These are phyloP conservation scores for Pleodorina starrii DNA, from an alignment of 139 green algal genomes.

Conservation along the genomic window DNA sequence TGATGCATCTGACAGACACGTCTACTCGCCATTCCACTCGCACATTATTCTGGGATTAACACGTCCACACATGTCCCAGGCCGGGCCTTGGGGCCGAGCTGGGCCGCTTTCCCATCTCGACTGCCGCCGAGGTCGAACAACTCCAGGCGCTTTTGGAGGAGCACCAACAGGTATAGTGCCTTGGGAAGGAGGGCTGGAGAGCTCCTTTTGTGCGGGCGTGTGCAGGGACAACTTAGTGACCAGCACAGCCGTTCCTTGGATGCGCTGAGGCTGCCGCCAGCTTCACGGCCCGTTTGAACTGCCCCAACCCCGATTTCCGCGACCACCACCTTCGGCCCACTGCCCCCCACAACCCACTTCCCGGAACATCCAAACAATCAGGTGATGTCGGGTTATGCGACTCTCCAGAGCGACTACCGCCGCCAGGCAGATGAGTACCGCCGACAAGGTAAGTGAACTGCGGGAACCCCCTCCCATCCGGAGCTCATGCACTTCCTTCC, in stretches of 20 bases:
- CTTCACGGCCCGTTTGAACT: neutral
- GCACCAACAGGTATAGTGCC: slow-evolving; percentile 7
- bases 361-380: no score
- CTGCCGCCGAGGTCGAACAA: neutral
- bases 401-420: neutral
- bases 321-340: neutral
- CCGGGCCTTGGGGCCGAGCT: slow-evolving; percentile 28
- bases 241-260: no score
- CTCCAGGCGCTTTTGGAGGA: neutral
- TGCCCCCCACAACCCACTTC: no score
- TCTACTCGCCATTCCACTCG: no score
- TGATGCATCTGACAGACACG: no score
- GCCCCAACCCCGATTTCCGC: neutral
- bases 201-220: no score
- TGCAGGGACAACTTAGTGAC: no score
- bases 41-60: no score
- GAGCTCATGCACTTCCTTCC: no score
- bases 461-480: neutral
- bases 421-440: slow-evolving; percentile 31
- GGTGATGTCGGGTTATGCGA: neutral
- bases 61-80: no score
- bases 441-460: neutral
- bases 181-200: no score
- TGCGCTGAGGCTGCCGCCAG: no score
- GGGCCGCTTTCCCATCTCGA: neutral